Base-by-base conservation (phyloP, 768 basidiomycete genomes). In the Paxillus ammoniavirescens region DNA sequence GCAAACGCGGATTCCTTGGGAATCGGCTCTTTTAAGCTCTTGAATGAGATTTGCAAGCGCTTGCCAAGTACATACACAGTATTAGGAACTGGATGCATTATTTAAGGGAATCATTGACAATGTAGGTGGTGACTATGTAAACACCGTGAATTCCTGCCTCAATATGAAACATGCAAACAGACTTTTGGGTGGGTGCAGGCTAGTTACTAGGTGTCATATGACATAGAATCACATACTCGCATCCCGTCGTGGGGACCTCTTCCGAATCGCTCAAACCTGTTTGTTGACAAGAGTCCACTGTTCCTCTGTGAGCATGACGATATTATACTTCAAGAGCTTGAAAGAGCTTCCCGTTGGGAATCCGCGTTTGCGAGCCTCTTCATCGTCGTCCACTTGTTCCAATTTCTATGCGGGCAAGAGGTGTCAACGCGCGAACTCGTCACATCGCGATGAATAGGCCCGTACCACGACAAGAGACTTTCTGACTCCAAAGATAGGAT, bases 401-500 rank as follows among this genome's bases (percentile, higher is more conserved):
- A 83, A 70, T 42, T 77, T 76, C 86, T 87, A 62, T 49, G 9
- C 40, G 17, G 31, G 28, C 52, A 31, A 43, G 36, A 9, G n/a
- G 8, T 9, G 36, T 38, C 17, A 47, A 44, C 36, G 47, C 36
- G 47, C 12, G 21, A 23, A 52, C 56, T 26, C n/a, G 21, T 6
- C 40, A 0, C 33, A 18, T 35, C 43, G 31, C 8, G 15, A 35
- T 7, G 75, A 82, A 47, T 69, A 91, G n/a, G n/a, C n/a, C 90
- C n/a, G n/a, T n/a, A n/a, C n/a, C 58, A 91, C 81, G 17, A 92
- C 78, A 23, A 94, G 75, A 6, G 87, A 89, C 45, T 80, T 78
- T 69, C 89, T 90, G 21, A 89, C 91, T 10, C 92, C 91, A 68
- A 93, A 92, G 3, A 93, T 89, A 10, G 81, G 77, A 63, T 93